phyloP scores from a whole-genome alignment of 192 early-diverging fungal genomes.

The Cladochytrium replicatum region DNA sequence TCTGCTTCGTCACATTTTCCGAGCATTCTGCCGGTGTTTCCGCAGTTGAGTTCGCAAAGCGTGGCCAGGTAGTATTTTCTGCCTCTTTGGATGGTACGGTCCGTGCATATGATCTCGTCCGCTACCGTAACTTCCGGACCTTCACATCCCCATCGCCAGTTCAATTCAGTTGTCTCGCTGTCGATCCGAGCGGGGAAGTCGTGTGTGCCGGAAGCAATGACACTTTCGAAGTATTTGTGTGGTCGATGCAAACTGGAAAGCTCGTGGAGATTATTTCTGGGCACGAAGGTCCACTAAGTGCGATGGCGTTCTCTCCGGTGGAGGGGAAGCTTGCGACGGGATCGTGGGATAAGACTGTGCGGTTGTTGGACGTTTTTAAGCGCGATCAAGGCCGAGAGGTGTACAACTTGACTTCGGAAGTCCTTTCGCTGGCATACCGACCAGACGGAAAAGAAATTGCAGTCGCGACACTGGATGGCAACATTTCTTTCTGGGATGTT shows the following conservation, averaged over 20 bases:
- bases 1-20: conserved; percentile 96
- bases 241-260: conserved; percentile 99
- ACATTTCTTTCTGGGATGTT: conserved; percentile 89
- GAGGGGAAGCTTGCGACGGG: conserved; percentile 71
- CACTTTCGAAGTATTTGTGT: conserved; percentile 94
- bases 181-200: conserved; percentile 94
- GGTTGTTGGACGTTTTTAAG: conserved; percentile 91
- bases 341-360: conserved; percentile 87
- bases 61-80: conserved; percentile 89
- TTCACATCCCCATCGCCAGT: conserved; percentile 91
- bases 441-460: conserved; percentile 87
- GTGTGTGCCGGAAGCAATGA: conserved; percentile 91
- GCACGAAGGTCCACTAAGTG: conserved; percentile 84
- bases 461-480: conserved; percentile 81
- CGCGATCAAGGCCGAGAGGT: conserved; percentile 67
- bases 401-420: conserved; percentile 70
- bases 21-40: conserved; percentile 78
- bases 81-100: conserved; percentile 96
- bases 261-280: conserved; percentile 87
- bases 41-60: conserved; percentile 80
- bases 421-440: conserved; percentile 76
- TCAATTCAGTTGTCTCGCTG: conserved; percentile 87
- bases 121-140: conserved; percentile 97
- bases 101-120: conserved; percentile 89
- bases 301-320: conserved; percentile 74